These are phyloP conservation scores for Paradendryphiella salina DNA, from an alignment of 2,329 filamentous ascomycete species.

Conservation along the genomic window DNA sequence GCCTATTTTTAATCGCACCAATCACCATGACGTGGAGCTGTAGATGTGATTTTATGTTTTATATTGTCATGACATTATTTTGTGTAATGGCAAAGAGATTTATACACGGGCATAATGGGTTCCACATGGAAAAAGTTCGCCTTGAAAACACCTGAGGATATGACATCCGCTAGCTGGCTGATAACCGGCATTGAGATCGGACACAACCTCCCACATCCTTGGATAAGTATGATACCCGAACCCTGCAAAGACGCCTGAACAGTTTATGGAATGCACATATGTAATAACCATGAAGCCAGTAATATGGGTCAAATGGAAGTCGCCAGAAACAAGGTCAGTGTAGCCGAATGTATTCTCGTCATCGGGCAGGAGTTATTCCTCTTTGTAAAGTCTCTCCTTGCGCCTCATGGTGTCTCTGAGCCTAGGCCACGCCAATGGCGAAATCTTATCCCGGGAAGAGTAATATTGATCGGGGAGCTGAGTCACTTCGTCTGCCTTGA, in stretches of 20 bases:
- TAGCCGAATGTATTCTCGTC: too few species aligned
- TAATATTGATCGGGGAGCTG: conserved; percentile 19
- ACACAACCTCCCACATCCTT: background rate
- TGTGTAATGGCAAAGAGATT: background rate
- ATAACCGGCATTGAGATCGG: background rate
- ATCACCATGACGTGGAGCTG: background rate
- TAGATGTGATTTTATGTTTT: too few species aligned
- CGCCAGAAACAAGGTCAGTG: too few species aligned
- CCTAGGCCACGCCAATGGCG: conserved; percentile 33
- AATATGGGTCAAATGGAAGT: background rate
- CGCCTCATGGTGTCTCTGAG: conserved; percentile 45
- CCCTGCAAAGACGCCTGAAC: background rate
- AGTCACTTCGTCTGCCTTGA: conserved; percentile 51
- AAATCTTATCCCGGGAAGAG: conserved; percentile 41
- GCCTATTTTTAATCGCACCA: background rate
- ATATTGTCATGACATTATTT: background rate
- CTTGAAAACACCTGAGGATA: background rate
- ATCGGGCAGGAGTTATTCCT: conserved; percentile 2
- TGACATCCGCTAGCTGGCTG: background rate
- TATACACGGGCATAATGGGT: background rate
- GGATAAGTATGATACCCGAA: background rate
- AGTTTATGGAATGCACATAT: background rate
- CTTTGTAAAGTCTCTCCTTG: conserved; percentile 44
- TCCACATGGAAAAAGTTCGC: background rate
- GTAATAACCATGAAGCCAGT: background rate